Evolutionary conservation across 768 basidiomycete genomes (phyloP).

Genomic region (Arthromyces matolae): DNA sequence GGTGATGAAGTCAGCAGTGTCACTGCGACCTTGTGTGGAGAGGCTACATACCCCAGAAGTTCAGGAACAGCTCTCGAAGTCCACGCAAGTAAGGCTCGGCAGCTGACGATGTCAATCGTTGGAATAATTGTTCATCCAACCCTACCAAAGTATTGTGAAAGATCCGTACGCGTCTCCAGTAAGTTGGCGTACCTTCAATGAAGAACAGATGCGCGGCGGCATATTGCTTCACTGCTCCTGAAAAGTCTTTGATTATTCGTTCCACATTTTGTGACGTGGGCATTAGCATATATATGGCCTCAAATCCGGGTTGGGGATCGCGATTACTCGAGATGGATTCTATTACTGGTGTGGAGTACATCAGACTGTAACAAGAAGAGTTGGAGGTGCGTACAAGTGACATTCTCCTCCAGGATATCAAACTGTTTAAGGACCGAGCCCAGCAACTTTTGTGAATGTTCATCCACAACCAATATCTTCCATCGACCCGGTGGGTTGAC

Average conservation of each 20-base stretch:
- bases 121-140: constrained; percentile 72
- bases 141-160: constrained; percentile 39
- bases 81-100: constrained; percentile 75
- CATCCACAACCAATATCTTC: constrained; percentile 98
- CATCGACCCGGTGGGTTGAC: constrained; percentile 85
- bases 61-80: constrained; percentile 84
- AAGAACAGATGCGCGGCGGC: constrained; percentile 89
- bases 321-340: constrained; percentile 84
- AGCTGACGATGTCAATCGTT: constrained; percentile 67
- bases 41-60: constrained; percentile 78
- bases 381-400: constrained; percentile 72
- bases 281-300: constrained; percentile 93
- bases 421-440: constrained; percentile 86
- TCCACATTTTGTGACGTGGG: constrained; percentile 94
- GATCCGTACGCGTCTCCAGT: not conserved
- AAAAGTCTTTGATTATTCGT: constrained; percentile 84
- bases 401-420: constrained; percentile 94
- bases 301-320: constrained; percentile 78
- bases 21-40: not conserved
- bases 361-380: not conserved
- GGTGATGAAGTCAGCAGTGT: constrained; percentile 4
- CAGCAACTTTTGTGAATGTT: constrained; percentile 81
- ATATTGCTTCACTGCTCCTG: constrained; percentile 58
- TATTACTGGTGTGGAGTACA: constrained; percentile 60
- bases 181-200: constrained; percentile 59